Percentiles rank a stretch among this genome's conserved stretches.
These are phyloP conservation scores for Talaromyces sp. DNA, from an alignment of 2,329 filamentous ascomycete genomes.

Conservation along the genomic window DNA sequence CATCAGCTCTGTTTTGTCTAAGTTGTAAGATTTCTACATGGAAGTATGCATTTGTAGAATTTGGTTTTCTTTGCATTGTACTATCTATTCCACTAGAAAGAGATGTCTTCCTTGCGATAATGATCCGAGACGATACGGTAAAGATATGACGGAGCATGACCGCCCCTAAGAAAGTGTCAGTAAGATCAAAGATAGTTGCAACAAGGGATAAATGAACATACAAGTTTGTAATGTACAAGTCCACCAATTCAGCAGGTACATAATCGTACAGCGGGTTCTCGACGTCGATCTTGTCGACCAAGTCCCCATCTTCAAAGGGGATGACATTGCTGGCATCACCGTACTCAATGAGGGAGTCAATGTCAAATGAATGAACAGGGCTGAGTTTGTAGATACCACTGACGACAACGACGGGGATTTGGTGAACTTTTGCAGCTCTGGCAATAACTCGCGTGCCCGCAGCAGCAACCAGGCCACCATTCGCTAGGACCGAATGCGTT, in stretches of 20 bases:
- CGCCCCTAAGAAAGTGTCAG: conserved; percentile 44
- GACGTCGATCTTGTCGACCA: conserved; percentile 73
- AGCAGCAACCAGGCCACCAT: conserved; percentile 78
- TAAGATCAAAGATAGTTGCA: background rate
- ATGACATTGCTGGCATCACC: conserved; percentile 74
- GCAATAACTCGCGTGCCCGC: conserved; percentile 80
- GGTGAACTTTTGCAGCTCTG: conserved; percentile 74
- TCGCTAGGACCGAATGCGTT: conserved; percentile 80
- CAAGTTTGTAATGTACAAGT: conserved; percentile 69
- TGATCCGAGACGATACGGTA: conserved; percentile 63
- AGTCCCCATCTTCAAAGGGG: conserved; percentile 69
- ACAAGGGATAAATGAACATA: conserved; percentile 44
- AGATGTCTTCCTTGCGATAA: conserved; percentile 59
- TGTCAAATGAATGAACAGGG: conserved; percentile 79
- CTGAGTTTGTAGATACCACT: conserved; percentile 92
- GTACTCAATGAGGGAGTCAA: conserved; percentile 77
- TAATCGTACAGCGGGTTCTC: conserved; percentile 78
- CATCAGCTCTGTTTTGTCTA: background rate
- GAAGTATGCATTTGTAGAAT: background rate
- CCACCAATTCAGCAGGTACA: conserved; percentile 65
- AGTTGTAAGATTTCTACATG: background rate
- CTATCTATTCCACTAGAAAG: conserved; percentile 29
- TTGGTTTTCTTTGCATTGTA: background rate
- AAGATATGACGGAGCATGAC: conserved; percentile 59
- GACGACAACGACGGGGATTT: conserved; percentile 80